Evolutionary conservation across 345 rosid genomes (phyloP).

Genomic region (Hibiscus syriacus): DNA sequence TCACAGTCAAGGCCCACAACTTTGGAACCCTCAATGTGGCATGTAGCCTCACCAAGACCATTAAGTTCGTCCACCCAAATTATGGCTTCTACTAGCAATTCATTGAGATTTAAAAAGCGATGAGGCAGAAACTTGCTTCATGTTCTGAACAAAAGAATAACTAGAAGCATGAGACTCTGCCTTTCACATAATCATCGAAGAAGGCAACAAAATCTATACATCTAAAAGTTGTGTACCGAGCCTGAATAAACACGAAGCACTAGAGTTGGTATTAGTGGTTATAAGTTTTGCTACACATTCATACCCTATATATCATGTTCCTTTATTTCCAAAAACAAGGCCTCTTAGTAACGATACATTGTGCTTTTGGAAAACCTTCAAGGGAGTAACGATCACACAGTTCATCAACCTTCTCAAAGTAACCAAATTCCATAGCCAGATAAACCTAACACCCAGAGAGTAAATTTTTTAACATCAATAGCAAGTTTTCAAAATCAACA

Average conservation of each 20-base stretch:
- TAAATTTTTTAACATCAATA: neutral
- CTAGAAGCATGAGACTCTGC: slow-evolving; percentile 3
- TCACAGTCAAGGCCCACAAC: slow-evolving; percentile 88
- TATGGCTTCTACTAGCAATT: slow-evolving; percentile 48
- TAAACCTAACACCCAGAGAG: slow-evolving; percentile 46
- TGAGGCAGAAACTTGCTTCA: slow-evolving; percentile 30
- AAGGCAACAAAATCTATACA: neutral
- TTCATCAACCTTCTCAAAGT: slow-evolving; percentile 86
- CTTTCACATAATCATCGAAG: neutral
- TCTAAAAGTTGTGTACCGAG: neutral
- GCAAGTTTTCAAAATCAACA: neutral
- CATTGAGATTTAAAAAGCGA: slow-evolving; percentile 54
- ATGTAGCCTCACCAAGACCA: slow-evolving; percentile 45
- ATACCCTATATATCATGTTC: neutral
- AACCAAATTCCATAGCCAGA: slow-evolving; percentile 98
- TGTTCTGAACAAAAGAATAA: slow-evolving; percentile 41
- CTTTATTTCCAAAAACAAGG: slow-evolving; percentile 6
- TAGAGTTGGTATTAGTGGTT: neutral
- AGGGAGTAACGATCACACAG: slow-evolving; percentile 72
- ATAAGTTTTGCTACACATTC: neutral
- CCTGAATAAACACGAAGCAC: neutral
- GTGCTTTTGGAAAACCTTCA: slow-evolving; percentile 55
- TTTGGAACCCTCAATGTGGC: slow-evolving; percentile 57
- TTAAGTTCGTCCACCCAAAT: slow-evolving; percentile 74
- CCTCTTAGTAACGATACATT: slow-evolving; percentile 43